Evolutionary conservation across 345 rosid genomes (phyloP), one percentile per base, ranked within the genome.

Genomic region (Populus pruinosa): DNA sequence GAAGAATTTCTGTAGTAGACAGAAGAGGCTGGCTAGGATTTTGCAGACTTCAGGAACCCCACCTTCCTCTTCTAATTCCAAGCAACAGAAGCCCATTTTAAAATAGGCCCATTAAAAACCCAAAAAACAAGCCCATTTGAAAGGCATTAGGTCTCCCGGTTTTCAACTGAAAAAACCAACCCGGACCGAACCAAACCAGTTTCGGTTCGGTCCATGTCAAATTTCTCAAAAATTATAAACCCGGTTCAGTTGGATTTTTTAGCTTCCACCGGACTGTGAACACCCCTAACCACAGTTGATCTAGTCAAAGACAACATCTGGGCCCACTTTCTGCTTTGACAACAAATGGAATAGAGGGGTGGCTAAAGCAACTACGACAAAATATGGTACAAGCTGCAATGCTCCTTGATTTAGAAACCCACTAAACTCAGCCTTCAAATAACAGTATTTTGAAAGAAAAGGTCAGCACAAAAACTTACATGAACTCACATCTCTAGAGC

Each of bases 1-100:
- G 8, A 96, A 96, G 92, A 94, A 92, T 73, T 96, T 94, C 67
- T 96, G 99, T 77, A 91, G 97, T 35, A 81, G 99, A 78, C 93
- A 89, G 70, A 96, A 94, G 88, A 85, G 92, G 66, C 84, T 96
- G 56, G 95, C 93, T 5, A 87, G 97, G 87, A 88, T 92, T 72
- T 83, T 90, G 14, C 96, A 87, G 78, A 73, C 79, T 44, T 84
- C 90, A 5, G 76, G 88, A 18, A 50, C 86, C n/a, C 2, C 85
- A 25, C 1, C 83, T 17, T 72, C 89, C 7, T 79, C 92, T 14
- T 87, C 81, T 33, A 79, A 78, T 41, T 79, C 90, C 20, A 87
- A 76, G 77, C 83, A 90, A 0, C 79, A 72, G 71, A 81, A 33
- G 36, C 36, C 36, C 36, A 33, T 33, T 33, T 33, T 33, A 33